Evolutionary conservation across 164 flowering plant genomes (phyloP).

Genomic region (Nymphaea thermarum): DNA sequence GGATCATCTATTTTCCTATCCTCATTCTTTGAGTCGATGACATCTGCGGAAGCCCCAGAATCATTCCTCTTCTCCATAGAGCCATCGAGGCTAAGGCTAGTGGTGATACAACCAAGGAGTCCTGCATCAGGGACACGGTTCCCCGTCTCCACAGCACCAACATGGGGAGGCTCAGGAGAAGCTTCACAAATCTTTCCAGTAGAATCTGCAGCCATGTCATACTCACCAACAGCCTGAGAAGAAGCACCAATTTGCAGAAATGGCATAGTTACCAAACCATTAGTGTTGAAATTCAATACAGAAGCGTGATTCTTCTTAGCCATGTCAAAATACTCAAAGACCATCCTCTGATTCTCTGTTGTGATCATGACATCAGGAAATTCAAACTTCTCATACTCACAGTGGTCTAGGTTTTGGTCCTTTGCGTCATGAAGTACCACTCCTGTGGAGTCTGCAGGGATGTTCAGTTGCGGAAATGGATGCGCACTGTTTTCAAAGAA

Average conservation of each 20-base stretch:
- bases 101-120: slow-evolving; percentile 44
- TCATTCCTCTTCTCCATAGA: slow-evolving; percentile 13
- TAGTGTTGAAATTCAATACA: slow-evolving; percentile 8
- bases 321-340: slow-evolving; percentile 48
- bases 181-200: slow-evolving; percentile 23
- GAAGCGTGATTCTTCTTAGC: slow-evolving; percentile 13
- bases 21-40: slow-evolving; percentile 13
- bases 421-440: background rate
- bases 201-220: slow-evolving; percentile 47
- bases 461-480: background rate
- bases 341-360: slow-evolving; percentile 67
- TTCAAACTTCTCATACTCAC: slow-evolving; percentile 61
- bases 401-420: slow-evolving; percentile 30
- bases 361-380: slow-evolving; percentile 64
- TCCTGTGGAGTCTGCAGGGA: background rate
- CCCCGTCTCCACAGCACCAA: slow-evolving; percentile 11
- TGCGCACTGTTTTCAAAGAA: slow-evolving; percentile 9
- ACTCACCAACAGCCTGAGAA: slow-evolving; percentile 32
- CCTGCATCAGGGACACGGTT: slow-evolving; percentile 19
- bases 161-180: slow-evolving; percentile 26
- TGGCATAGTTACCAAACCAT: slow-evolving; percentile 19
- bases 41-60: slow-evolving; percentile 7
- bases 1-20: slow-evolving; percentile 15
- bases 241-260: slow-evolving; percentile 61
- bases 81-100: slow-evolving; percentile 52